phyloP scores from a whole-genome alignment of 2,329 filamentous ascomycete genomes.

The Gnomoniopsis sp. region DNA sequence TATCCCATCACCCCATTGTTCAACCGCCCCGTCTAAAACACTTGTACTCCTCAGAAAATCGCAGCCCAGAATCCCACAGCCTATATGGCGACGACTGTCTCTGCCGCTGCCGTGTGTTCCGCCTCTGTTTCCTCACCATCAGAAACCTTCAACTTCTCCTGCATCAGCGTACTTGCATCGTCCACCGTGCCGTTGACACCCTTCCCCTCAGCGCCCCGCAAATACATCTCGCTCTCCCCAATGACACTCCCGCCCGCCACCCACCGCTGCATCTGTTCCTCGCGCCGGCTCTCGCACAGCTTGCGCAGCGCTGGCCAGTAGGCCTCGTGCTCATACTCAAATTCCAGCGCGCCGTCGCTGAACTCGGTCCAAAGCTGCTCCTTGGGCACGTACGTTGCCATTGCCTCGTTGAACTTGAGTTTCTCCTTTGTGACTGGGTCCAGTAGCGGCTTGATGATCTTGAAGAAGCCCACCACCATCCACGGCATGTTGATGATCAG shows the following conservation, averaged over 20 bases:
- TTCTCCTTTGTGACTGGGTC: constrained; percentile 92
- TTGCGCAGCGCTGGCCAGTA: constrained; percentile 88
- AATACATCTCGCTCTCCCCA: constrained; percentile 82
- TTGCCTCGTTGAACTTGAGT: constrained; percentile 95
- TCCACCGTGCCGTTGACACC: constrained; percentile 2
- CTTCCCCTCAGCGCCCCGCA: constrained; percentile 55
- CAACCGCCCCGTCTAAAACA: not conserved
- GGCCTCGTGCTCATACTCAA: constrained; percentile 81
- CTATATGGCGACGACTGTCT: not conserved
- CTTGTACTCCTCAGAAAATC: not conserved
- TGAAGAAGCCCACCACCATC: constrained; percentile 92
- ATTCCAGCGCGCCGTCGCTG: constrained; percentile 69
- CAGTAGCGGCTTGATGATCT: constrained; percentile 92
- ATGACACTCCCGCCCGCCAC: constrained; percentile 72
- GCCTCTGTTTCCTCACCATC: not conserved
- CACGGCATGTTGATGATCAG: constrained; percentile 86
- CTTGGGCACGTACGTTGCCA: constrained; percentile 74
- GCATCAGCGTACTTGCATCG: constrained; percentile 9
- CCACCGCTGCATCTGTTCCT: constrained; percentile 68
- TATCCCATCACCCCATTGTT: no score
- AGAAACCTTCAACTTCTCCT: constrained; percentile 11
- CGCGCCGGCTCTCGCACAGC: constrained; percentile 63
- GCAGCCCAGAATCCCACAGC: not conserved
- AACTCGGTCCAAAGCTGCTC: constrained; percentile 79
- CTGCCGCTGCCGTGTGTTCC: not conserved